phyloP scores from a whole-genome alignment of 1,139 yeast genomes.

The Yamadazyma atlantica region DNA sequence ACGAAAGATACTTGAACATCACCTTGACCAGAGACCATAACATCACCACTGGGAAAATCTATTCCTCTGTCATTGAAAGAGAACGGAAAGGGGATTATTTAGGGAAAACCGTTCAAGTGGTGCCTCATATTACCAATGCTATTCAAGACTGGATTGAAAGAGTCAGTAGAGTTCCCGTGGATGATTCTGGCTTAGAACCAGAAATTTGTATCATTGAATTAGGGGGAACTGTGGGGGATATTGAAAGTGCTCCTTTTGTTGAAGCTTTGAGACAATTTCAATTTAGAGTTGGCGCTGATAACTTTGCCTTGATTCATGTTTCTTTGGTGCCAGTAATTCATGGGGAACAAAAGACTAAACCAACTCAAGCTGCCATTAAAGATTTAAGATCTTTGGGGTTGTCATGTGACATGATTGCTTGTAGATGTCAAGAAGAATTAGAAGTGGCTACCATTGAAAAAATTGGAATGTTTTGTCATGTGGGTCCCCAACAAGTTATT shows the following conservation, averaged over 20 bases:
- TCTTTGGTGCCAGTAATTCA: conserved; percentile 96
- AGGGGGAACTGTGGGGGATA: conserved; percentile 99
- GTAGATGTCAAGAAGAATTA: conserved; percentile 87
- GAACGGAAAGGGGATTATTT: conserved; percentile 97
- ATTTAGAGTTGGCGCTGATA: conserved; percentile 91
- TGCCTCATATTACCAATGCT: conserved; percentile 95
- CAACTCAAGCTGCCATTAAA: conserved; percentile 98
- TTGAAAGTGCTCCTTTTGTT: conserved; percentile 97
- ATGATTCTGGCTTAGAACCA: conserved; percentile 82
- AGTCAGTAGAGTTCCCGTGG: conserved; percentile 90
- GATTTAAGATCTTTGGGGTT: conserved; percentile 94
- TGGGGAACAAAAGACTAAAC: conserved; percentile 98
- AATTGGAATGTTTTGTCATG: conserved; percentile 99
- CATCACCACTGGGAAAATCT: conserved; percentile 97
- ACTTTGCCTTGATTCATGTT: conserved; percentile 94
- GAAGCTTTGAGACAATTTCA: conserved; percentile 99
- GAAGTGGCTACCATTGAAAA: conserved; percentile 85
- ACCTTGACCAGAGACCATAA: conserved; percentile 92
- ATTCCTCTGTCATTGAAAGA: conserved; percentile 87
- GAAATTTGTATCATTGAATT: conserved; percentile 95
- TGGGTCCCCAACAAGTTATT: conserved; percentile 94
- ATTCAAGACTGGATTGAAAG: conserved; percentile 98
- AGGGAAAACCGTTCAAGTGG: conserved; percentile 99
- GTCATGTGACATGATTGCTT: conserved; percentile 95
- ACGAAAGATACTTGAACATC: conserved; percentile 92